phyloP scores from a whole-genome alignment of 208 protist species.

The Trypanosoma cruzi region DNA sequence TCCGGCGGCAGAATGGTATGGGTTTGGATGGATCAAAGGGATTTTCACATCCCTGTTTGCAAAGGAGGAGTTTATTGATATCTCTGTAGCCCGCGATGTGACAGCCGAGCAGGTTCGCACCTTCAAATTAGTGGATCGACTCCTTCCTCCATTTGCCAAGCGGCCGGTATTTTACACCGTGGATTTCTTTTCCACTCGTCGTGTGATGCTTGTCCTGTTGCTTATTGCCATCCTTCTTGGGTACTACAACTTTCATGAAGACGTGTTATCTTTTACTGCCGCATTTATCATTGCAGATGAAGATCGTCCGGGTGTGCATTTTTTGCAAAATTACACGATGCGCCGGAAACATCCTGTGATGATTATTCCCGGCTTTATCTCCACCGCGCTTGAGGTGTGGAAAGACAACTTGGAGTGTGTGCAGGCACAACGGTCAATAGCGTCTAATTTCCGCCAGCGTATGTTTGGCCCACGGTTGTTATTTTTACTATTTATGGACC shows the following conservation, averaged over 20 bases:
- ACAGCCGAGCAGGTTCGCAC: constrained; percentile 34
- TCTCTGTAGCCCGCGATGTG: constrained; percentile 21
- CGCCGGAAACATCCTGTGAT: constrained; percentile 72
- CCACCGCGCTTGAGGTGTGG: constrained; percentile 88
- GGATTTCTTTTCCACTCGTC: constrained; percentile 55
- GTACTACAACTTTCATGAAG: constrained; percentile 24
- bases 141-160: constrained; percentile 40
- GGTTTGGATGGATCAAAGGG: neutral
- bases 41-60: constrained; percentile 25
- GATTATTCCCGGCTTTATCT: constrained; percentile 89
- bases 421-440: constrained; percentile 31
- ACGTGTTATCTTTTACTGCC: constrained; percentile 37
- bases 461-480: constrained; percentile 86
- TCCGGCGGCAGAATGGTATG: no score
- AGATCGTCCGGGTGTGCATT: constrained; percentile 66
- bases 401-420: constrained; percentile 60
- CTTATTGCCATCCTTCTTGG: constrained; percentile 26
- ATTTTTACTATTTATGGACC: constrained; percentile 71
- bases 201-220: constrained; percentile 39
- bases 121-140: constrained; percentile 26
- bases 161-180: constrained; percentile 44
- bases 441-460: constrained; percentile 66
- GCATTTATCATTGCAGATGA: constrained; percentile 70
- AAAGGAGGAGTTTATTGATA: constrained; percentile 32
- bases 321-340: constrained; percentile 63